phyloP scores from a whole-genome alignment of 148 eudicot species.

The Rhododendron molle region DNA sequence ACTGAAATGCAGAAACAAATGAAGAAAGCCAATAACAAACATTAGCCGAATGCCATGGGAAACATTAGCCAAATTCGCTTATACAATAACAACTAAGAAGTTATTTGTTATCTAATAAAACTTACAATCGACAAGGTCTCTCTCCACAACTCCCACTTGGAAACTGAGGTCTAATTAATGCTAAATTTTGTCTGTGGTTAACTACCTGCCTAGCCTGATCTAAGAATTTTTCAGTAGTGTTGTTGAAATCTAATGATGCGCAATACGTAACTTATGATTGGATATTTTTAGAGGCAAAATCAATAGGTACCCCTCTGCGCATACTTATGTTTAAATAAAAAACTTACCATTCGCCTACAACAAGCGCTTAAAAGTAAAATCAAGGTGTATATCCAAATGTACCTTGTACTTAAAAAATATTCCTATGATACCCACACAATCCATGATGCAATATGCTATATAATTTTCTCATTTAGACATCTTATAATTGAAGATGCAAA shows the following conservation, averaged over 20 bases:
- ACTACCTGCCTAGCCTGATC: neutral
- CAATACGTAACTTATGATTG: no score
- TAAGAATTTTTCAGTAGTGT: neutral
- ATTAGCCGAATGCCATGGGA: no score
- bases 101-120: neutral
- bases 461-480: no score
- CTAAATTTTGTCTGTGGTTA: neutral
- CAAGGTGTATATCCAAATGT: neutral
- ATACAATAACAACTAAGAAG: neutral
- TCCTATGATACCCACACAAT: neutral
- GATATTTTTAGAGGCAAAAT: no score
- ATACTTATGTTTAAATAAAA: no score
- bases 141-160: neutral
- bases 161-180: neutral
- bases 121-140: neutral
- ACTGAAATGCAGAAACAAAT: no score
- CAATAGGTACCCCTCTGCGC: no score
- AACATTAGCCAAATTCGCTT: no score
- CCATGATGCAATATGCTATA: neutral
- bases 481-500: neutral
- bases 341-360: no score
- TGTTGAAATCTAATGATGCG: no score
- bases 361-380: neutral
- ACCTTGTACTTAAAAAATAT: no score
- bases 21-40: neutral